Conservation (phyloP, 2,329 filamentous ascomycete genomes). For the Cordyceps tenuipes region DNA sequence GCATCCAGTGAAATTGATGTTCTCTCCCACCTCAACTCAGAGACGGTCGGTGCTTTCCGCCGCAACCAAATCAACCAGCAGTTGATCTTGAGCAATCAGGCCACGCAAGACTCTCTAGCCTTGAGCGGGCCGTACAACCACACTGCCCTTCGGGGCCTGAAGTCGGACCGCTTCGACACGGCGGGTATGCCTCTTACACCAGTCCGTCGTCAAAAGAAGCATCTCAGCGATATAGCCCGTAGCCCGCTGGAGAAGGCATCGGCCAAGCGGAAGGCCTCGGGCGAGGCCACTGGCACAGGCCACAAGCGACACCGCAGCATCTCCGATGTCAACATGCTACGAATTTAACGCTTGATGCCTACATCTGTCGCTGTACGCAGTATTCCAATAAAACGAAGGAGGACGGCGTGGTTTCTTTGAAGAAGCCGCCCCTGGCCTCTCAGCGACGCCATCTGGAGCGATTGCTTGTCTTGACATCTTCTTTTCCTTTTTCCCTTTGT, state of each 20-base stretch:
- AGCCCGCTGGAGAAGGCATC: constrained; percentile 42
- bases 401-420: constrained; percentile 33
- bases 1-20: constrained; percentile 39
- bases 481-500: neutral
- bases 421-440: constrained; percentile 36
- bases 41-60: constrained; percentile 72
- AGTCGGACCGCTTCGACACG: constrained; percentile 56
- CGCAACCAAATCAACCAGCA: constrained; percentile 56
- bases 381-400: constrained; percentile 29
- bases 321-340: constrained; percentile 44
- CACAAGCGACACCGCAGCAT: constrained; percentile 54
- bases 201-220: constrained; percentile 48
- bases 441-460: constrained; percentile 1
- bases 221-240: constrained; percentile 34
- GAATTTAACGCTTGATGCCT: constrained; percentile 27
- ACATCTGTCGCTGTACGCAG: constrained; percentile 6
- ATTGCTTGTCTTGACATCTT: neutral
- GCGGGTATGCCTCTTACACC: constrained; percentile 63
- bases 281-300: constrained; percentile 27
- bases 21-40: constrained; percentile 52
- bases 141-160: constrained; percentile 54
- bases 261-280: constrained; percentile 48
- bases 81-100: constrained; percentile 51
- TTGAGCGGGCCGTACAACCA: constrained; percentile 53
- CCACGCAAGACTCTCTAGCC: constrained; percentile 53